These are phyloP conservation scores for Yarrowia sp. DNA, from an alignment of 805 yeast genomes.

Conservation along the genomic window DNA sequence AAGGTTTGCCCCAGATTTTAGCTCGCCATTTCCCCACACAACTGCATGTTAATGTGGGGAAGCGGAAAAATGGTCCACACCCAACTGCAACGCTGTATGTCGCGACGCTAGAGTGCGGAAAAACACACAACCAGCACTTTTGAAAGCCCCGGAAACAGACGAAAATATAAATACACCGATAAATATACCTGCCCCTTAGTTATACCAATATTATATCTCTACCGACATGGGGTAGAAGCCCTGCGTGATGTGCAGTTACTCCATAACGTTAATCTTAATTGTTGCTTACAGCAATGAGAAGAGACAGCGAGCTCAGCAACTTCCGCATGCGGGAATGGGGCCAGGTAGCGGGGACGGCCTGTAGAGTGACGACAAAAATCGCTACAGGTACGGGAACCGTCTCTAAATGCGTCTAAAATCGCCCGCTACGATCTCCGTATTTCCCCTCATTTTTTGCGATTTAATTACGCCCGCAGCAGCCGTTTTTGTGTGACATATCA, in stretches of 20 bases:
- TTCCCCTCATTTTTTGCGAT: neutral
- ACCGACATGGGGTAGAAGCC: constrained; percentile 19
- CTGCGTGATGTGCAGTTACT: constrained; percentile 18
- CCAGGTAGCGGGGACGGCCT: neutral
- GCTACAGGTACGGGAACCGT: too few species aligned
- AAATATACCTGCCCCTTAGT: too few species aligned
- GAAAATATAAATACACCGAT: too few species aligned
- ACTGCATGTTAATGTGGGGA: constrained; percentile 26
- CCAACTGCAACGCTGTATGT: neutral
- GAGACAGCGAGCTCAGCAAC: neutral
- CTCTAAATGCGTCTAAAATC: neutral
- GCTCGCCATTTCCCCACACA: constrained; percentile 25
- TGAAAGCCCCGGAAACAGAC: too few species aligned
- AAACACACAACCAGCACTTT: too few species aligned
- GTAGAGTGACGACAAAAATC: neutral
- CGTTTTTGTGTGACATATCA: too few species aligned
- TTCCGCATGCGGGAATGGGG: constrained; percentile 17
- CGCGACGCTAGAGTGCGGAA: neutral
- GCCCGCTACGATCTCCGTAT: neutral
- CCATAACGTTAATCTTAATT: neutral
- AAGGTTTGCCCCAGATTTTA: constrained; percentile 3
- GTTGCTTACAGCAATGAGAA: neutral
- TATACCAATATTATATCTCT: neutral
- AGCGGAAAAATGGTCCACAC: neutral
- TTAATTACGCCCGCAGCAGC: too few species aligned